Evolutionary conservation across 1,284 basidiomycete genomes (phyloP).

Genomic region (Trametes polyzona): DNA sequence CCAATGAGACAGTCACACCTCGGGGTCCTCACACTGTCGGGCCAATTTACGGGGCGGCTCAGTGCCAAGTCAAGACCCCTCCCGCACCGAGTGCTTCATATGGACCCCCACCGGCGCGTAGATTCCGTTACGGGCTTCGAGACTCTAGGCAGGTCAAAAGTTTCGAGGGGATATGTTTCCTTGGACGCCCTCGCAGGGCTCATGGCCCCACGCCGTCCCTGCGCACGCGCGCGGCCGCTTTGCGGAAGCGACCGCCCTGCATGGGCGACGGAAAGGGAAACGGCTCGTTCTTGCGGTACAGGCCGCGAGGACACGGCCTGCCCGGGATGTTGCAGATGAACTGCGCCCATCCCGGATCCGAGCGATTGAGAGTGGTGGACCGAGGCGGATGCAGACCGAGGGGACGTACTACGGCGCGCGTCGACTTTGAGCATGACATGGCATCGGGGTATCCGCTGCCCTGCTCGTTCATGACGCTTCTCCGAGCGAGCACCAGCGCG

Average conservation of each 20-base stretch:
- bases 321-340: background rate
- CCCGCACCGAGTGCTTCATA: background rate
- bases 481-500: background rate
- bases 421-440: too few relatives aligned
- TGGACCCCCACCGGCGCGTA: background rate
- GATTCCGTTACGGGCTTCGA: background rate
- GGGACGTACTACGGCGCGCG: too few relatives aligned
- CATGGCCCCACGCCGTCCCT: background rate
- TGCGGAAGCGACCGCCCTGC: background rate
- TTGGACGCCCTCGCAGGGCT: background rate
- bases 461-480: background rate
- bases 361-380: background rate
- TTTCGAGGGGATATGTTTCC: background rate
- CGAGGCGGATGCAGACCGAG: too few relatives aligned
- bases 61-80: background rate
- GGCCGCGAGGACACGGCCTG: background rate
- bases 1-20: background rate
- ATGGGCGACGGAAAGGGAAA: background rate
- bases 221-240: background rate
- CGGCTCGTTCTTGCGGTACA: slow-evolving; percentile 1
- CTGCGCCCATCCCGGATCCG: background rate
- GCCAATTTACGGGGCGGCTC: background rate
- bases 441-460: too few relatives aligned
- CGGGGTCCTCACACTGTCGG: too few relatives aligned
- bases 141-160: background rate